Evolutionary conservation across 768 basidiomycete species (phyloP).

Genomic region (Chalciporus pseudorubinellus): DNA sequence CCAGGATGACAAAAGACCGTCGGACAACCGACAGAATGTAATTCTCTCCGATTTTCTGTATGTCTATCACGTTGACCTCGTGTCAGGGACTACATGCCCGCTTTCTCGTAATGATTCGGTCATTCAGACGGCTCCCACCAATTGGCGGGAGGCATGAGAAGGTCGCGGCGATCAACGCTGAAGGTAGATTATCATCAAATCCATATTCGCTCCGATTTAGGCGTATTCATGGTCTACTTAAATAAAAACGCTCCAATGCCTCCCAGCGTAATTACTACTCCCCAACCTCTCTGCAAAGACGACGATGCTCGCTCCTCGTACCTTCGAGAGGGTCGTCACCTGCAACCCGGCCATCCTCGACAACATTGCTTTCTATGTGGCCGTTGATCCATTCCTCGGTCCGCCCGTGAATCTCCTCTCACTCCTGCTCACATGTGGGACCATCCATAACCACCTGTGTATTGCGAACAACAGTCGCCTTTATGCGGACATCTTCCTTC

Average conservation of each 20-base stretch:
- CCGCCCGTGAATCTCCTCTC: conserved; percentile 41
- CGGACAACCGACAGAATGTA: conserved; percentile 4
- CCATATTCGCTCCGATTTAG: conserved; percentile 32
- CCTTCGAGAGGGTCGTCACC: conserved; percentile 20
- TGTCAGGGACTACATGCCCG: conserved; percentile 26
- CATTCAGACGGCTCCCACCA: conserved; percentile 28
- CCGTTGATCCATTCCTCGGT: conserved; percentile 38
- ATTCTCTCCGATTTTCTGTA: conserved; percentile 10
- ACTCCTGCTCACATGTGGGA: conserved; percentile 39
- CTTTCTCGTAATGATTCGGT: conserved; percentile 37
- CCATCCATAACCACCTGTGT: conserved; percentile 36
- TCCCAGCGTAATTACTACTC: conserved; percentile 1
- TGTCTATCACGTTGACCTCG: conserved; percentile 6
- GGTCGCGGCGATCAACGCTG: conserved; percentile 37
- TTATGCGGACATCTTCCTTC: conserved; percentile 43
- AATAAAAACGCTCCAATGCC: conserved; percentile 24
- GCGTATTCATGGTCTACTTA: conserved; percentile 25
- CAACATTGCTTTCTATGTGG: conserved; percentile 42
- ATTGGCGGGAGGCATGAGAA: conserved; percentile 29
- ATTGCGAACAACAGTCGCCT: conserved; percentile 36
- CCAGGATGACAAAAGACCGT: conserved; percentile 10
- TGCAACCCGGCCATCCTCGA: conserved; percentile 28
- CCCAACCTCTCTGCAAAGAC: background rate
- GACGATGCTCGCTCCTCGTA: conserved; percentile 6
- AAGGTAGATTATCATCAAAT: conserved; percentile 36